phyloP scores from a whole-genome alignment of 306 rosid genomes.

The Mimosa pudica region DNA sequence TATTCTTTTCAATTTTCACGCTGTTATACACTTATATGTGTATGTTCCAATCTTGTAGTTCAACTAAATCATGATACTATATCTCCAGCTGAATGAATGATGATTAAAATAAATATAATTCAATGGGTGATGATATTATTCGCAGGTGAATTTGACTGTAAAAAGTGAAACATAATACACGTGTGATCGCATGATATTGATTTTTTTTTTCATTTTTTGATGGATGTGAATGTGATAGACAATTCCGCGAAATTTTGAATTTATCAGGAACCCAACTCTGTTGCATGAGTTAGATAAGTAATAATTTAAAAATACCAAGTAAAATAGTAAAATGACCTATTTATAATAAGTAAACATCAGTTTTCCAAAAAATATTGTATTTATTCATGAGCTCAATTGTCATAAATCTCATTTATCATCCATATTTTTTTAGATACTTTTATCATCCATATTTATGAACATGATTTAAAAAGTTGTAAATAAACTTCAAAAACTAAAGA shows the following conservation, averaged over 20 bases:
- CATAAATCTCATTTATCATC: too few species aligned
- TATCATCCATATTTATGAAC: too few species aligned
- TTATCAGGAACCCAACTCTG: too few species aligned
- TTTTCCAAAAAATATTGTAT: too few species aligned
- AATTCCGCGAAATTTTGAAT: neutral
- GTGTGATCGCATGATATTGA: neutral
- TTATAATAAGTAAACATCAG: too few species aligned
- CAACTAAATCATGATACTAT: conserved; percentile 14
- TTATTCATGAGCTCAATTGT: too few species aligned
- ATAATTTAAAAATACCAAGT: too few species aligned
- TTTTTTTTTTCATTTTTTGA: neutral
- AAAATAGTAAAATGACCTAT: too few species aligned
- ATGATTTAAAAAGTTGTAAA: too few species aligned
- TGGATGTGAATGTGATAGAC: neutral
- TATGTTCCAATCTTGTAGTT: conserved; percentile 40
- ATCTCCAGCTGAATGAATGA: neutral
- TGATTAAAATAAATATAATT: neutral
- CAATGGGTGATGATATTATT: neutral
- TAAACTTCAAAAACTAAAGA: too few species aligned
- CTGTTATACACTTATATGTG: conserved; percentile 31
- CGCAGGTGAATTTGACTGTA: neutral
- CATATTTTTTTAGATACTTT: too few species aligned
- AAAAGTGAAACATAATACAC: neutral
- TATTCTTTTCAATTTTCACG: conserved; percentile 6
- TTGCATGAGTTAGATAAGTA: too few species aligned